Base-by-base conservation (phyloP, 345 rosid genomes). In the Citrus reticulata region DNA sequence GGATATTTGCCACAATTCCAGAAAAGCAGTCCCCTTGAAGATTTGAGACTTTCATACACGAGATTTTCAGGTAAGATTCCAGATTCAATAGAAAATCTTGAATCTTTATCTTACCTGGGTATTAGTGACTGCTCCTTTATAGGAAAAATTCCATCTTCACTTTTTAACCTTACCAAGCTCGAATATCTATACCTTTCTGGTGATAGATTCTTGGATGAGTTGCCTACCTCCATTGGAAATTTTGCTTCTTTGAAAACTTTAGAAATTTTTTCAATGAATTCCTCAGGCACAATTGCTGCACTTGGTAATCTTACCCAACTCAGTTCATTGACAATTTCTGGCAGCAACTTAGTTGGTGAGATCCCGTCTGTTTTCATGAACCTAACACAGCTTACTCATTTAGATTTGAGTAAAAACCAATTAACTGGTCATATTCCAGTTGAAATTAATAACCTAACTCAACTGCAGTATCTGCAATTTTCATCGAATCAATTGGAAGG, bases 161-260 rank as follows among this genome's bases (percentile, higher is more conserved):
- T 61, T 20, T 4, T 10, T 57, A 51, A 80, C 14, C 71, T 80
- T 10, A 25, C 62, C 2, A 49, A 75, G 42, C 65, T 80, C 20
- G 2, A 11, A 0, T 1, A 13, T 46, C 68, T 80, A 6, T n/a
- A 29, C 67, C 51, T 42, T 0, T 20, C 46, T 1, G n/a, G 11
- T 32, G 4, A 32, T 27, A 0, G 2, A 65, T 32, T 34, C 1
- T 32, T 0, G 3, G 0, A 39, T 17, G 40, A 34, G 10, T 65
- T 32, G 69, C 42, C n/a, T 4, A 25, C 69, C 20, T 34, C 42
- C 19, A 30, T 29, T 13, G 68, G 68, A 63, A 29, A 63, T 30
- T 1, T 63, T 63, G 10, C 5, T 30, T 63, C 68, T 63, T 63
- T 63, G 37, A 29, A 63, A 14, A 30, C 9, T 1, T 6, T 60